phyloP scores from a whole-genome alignment of 2,329 filamentous ascomycete genomes.

The Pseudodiploospora longispora region DNA sequence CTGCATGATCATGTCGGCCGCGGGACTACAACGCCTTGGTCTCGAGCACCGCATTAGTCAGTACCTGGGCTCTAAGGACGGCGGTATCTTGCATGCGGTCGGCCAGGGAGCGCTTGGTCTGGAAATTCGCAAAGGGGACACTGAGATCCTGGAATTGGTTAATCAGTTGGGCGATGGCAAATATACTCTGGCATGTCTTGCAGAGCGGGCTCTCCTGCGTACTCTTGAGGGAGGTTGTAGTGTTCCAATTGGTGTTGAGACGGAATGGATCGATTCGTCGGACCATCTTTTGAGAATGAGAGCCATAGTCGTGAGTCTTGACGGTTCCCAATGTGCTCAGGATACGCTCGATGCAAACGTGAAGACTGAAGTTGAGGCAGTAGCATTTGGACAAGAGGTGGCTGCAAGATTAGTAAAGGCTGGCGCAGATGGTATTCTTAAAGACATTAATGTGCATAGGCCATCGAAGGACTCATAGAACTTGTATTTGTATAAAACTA shows the following conservation, averaged over 20 bases:
- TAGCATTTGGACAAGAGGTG: slow-evolving; percentile 1
- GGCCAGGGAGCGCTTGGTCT: slow-evolving; percentile 5
- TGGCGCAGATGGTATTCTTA: slow-evolving; percentile 2
- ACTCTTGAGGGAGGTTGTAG: slow-evolving; percentile 4
- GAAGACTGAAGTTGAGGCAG: not conserved
- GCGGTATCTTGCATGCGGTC: slow-evolving; percentile 3
- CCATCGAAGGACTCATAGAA: slow-evolving; percentile 3
- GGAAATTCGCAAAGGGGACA: slow-evolving; percentile 6
- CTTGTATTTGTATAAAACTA: not conserved
- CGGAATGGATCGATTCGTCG: slow-evolving; percentile 2
- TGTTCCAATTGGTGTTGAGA: slow-evolving; percentile 5
- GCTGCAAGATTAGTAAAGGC: slow-evolving; percentile 3
- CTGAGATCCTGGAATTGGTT: not conserved
- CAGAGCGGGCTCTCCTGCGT: slow-evolving; percentile 2
- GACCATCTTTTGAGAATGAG: slow-evolving; percentile 2
- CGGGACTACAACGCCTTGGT: slow-evolving; percentile 3
- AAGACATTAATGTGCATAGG: slow-evolving; percentile 2
- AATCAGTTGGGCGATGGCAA: slow-evolving; percentile 1
- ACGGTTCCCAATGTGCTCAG: slow-evolving; percentile 1
- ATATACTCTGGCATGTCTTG: slow-evolving; percentile 4
- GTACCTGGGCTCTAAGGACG: slow-evolving; percentile 6
- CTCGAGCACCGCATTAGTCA: slow-evolving; percentile 6
- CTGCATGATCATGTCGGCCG: slow-evolving; percentile 6
- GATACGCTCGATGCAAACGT: slow-evolving; percentile 3
- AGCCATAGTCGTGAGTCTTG: slow-evolving; percentile 5